A percentile compares a stretch with the other conserved stretches of the same genome.
These are phyloP conservation scores for Purshia tridentata DNA, from an alignment of 306 rosid genomes.

Conservation along the genomic window DNA sequence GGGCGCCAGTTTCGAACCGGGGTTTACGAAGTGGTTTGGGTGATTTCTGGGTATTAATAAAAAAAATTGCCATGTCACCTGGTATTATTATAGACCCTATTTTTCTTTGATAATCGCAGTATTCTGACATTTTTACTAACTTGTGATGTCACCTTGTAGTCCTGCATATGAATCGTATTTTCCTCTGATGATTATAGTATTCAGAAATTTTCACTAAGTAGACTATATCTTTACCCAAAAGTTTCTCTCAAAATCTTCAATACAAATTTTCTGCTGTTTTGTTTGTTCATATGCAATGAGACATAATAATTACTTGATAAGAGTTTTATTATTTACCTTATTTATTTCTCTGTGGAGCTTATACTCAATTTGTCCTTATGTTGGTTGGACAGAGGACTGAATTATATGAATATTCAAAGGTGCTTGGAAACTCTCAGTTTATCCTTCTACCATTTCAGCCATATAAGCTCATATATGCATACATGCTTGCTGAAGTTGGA, in stretches of 20 bases:
- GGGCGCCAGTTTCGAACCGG: no score
- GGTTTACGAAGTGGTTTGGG: no score
- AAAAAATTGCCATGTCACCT: no score
- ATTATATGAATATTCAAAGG: constrained; percentile 84
- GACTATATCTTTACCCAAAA: neutral
- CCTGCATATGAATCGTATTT: neutral
- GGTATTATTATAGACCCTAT: no score
- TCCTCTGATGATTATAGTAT: neutral
- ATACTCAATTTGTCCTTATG: constrained; percentile 27
- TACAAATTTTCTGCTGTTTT: neutral
- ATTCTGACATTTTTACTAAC: neutral
- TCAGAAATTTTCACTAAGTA: neutral
- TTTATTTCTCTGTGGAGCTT: constrained; percentile 12
- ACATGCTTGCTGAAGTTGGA: constrained; percentile 96
- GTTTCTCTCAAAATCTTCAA: neutral
- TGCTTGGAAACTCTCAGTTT: constrained; percentile 94
- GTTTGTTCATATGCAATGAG: neutral
- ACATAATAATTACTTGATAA: neutral
- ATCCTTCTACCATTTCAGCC: constrained; percentile 82
- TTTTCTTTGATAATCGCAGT: neutral
- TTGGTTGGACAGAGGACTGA: constrained; percentile 78
- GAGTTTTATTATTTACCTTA: neutral
- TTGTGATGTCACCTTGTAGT: neutral
- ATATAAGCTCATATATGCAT: constrained; percentile 85
- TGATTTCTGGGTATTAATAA: no score